Percentiles rank a stretch among this genome's conserved stretches.
Conservation (phyloP, 2,329 filamentous ascomycete species). For the Cladosporium sp. region DNA sequence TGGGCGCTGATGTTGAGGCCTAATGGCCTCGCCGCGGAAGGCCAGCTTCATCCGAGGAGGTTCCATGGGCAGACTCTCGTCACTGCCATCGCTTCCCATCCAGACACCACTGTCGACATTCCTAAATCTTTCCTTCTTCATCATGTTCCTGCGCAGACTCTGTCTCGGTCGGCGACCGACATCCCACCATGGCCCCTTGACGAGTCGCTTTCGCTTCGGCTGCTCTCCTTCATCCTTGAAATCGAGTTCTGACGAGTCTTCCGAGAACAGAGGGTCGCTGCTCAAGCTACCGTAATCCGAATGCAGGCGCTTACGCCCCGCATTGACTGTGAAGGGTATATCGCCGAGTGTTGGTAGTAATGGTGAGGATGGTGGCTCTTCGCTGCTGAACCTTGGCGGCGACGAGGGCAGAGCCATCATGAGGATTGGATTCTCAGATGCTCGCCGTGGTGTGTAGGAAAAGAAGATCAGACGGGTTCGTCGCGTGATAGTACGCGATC, state of each 20-base stretch:
- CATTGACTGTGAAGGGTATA: constrained; percentile 17
- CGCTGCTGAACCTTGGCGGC: constrained; percentile 30
- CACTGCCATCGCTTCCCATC: constrained; percentile 61
- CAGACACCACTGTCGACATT: constrained; percentile 70
- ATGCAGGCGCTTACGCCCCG: constrained; percentile 34
- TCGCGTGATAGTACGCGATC: constrained; percentile 1
- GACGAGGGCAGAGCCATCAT: constrained; percentile 36
- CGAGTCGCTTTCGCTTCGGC: constrained; percentile 61
- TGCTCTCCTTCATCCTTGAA: constrained; percentile 60
- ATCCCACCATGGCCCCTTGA: constrained; percentile 68
- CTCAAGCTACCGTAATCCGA: constrained; percentile 48
- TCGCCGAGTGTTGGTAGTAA: constrained; percentile 22
- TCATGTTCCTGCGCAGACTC: constrained; percentile 39
- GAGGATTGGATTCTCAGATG: constrained; percentile 23
- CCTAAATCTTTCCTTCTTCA: constrained; percentile 47
- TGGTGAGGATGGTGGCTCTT: constrained; percentile 25
- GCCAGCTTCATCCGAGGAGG: constrained; percentile 15
- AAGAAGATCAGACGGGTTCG: constrained; percentile 8
- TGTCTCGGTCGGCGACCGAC: constrained; percentile 34
- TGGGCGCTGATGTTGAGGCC: neutral
- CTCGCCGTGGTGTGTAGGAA: constrained; percentile 23
- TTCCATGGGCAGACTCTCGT: constrained; percentile 29
- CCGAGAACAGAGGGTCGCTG: constrained; percentile 73
- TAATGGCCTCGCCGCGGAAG: constrained; percentile 32
- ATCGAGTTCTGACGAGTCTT: constrained; percentile 62